Evolutionary conservation across 768 basidiomycete genomes (phyloP).

Genomic region (Tubosaeta brunneosetosa): DNA sequence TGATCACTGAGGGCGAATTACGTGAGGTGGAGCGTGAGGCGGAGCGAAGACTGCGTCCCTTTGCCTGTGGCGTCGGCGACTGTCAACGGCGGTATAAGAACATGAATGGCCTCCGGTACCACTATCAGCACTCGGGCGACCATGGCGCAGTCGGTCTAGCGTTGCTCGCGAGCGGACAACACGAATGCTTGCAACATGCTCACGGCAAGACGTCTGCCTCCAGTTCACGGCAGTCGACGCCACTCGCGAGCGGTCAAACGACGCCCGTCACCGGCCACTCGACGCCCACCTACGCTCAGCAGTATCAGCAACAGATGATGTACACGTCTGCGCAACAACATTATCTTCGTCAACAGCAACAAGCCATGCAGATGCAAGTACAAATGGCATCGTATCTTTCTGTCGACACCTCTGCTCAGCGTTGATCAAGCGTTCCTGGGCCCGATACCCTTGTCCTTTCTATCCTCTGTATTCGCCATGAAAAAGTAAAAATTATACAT

Average conservation of each 20-base stretch:
- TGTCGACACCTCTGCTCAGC: slow-evolving; percentile 14
- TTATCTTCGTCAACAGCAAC: slow-evolving; percentile 34
- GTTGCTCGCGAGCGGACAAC: slow-evolving; percentile 73
- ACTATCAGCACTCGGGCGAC: slow-evolving; percentile 95
- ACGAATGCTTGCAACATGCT: slow-evolving; percentile 44
- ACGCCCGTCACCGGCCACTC: slow-evolving; percentile 29
- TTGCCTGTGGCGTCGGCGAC: slow-evolving; percentile 85
- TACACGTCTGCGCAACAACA: slow-evolving; percentile 35
- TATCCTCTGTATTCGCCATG: background rate
- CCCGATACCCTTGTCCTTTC: slow-evolving; percentile 12
- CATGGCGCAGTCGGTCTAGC: slow-evolving; percentile 88
- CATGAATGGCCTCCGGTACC: slow-evolving; percentile 95
- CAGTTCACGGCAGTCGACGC: slow-evolving; percentile 31
- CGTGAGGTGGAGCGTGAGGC: slow-evolving; percentile 79
- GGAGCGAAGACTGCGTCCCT: slow-evolving; percentile 76
- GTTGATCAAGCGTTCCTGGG: slow-evolving; percentile 11
- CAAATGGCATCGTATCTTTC: slow-evolving; percentile 22
- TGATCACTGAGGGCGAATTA: slow-evolving; percentile 56
- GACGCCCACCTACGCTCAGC: slow-evolving; percentile 30
- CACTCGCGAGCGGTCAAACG: slow-evolving; percentile 28
- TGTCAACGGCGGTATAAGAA: slow-evolving; percentile 93
- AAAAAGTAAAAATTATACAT: slow-evolving; percentile 37
- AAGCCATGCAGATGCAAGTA: slow-evolving; percentile 28
- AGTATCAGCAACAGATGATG: slow-evolving; percentile 36
- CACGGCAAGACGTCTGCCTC: slow-evolving; percentile 30